A percentile compares a stretch with the other conserved stretches of the same genome.
Evolutionary conservation across 192 early-diverging fungal genomes (phyloP).

Genomic region (Gamsiella multidivaricata): DNA sequence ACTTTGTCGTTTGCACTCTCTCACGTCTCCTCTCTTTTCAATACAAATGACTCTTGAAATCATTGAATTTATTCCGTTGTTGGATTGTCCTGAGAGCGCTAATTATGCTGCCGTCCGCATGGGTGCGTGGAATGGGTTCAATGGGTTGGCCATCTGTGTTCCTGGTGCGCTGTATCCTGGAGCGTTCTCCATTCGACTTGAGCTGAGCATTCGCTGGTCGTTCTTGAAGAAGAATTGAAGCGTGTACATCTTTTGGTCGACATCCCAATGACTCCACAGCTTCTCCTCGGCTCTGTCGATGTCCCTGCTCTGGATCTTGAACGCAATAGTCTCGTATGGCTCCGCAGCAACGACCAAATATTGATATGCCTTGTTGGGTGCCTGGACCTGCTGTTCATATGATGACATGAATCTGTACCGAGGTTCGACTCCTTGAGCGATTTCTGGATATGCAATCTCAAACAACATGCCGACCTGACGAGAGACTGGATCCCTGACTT

Average conservation of each 20-base stretch:
- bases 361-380: slow-evolving; percentile 88
- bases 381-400: slow-evolving; percentile 93
- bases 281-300: slow-evolving; percentile 88
- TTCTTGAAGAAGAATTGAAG: slow-evolving; percentile 94
- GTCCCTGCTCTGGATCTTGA: slow-evolving; percentile 94
- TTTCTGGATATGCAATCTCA: slow-evolving; percentile 95
- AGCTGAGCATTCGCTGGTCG: slow-evolving; percentile 54
- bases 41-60: neutral
- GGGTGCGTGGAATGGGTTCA: slow-evolving; percentile 51
- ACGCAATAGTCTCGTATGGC: slow-evolving; percentile 94
- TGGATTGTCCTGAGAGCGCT: no score
- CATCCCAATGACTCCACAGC: slow-evolving; percentile 96
- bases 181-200: slow-evolving; percentile 47
- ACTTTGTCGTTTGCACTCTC: no score
- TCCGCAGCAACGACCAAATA: slow-evolving; percentile 96
- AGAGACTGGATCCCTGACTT: slow-evolving; percentile 88
- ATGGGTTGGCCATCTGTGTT: slow-evolving; percentile 48
- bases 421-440: slow-evolving; percentile 84
- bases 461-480: slow-evolving; percentile 91
- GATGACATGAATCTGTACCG: slow-evolving; percentile 96
- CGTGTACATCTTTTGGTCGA: slow-evolving; percentile 85
- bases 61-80: neutral
- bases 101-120: slow-evolving; percentile 47
- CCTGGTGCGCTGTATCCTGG: slow-evolving; percentile 37
- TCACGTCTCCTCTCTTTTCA: neutral